phyloP scores from a whole-genome alignment of 306 rosid species.

The Purshia tridentata region DNA sequence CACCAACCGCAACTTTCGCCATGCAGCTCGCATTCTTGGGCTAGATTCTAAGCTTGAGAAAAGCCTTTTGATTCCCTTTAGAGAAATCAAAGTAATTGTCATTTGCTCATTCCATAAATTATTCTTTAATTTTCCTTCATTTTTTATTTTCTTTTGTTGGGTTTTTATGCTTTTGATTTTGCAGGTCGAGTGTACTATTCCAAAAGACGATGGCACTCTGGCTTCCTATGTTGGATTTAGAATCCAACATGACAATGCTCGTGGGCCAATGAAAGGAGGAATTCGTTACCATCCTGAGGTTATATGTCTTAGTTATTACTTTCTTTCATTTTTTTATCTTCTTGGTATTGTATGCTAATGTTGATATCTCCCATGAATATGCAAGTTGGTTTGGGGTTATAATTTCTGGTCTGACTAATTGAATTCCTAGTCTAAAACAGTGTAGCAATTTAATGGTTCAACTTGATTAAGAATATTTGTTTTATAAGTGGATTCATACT shows the following conservation, averaged over 20 bases:
- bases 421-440: background rate
- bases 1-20: slow-evolving; percentile 64
- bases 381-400: slow-evolving; percentile 19
- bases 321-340: background rate
- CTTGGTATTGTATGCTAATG: background rate
- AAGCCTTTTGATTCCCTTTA: slow-evolving; percentile 68
- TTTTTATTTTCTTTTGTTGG: background rate
- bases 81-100: slow-evolving; percentile 57
- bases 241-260: slow-evolving; percentile 81
- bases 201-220: slow-evolving; percentile 70
- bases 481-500: slow-evolving; percentile 7
- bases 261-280: slow-evolving; percentile 89
- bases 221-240: slow-evolving; percentile 71
- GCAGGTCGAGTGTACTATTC: slow-evolving; percentile 80
- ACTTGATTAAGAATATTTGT: background rate
- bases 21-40: slow-evolving; percentile 69
- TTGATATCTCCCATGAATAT: background rate
- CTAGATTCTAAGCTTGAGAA: slow-evolving; percentile 68
- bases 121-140: background rate
- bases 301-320: background rate
- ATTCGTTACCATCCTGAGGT: slow-evolving; percentile 83
- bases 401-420: slow-evolving; percentile 13
- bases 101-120: background rate
- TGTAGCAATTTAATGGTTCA: background rate
- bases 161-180: slow-evolving; percentile 8